Evolutionary conservation across 345 rosid genomes (phyloP).

Genomic region (Kernera saxatilis): DNA sequence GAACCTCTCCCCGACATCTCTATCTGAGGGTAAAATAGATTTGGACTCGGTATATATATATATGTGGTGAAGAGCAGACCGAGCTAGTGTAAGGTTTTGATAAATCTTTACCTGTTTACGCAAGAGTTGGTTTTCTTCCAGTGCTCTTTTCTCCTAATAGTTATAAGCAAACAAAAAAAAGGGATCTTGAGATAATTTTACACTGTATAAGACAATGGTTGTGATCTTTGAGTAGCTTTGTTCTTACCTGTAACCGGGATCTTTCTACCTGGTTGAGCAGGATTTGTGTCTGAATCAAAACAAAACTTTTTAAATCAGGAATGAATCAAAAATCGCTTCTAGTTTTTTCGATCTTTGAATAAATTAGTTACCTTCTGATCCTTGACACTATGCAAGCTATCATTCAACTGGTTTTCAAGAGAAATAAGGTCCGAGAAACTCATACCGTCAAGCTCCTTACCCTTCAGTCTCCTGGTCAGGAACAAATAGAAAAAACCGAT

Average conservation of each 20-base stretch:
- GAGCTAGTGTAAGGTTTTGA: neutral
- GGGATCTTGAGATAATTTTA: neutral
- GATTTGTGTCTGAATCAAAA: conserved; percentile 20
- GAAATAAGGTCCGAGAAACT: conserved; percentile 27
- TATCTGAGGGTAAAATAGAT: neutral
- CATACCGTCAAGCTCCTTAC: conserved; percentile 31
- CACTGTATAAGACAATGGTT: neutral
- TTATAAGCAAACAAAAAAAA: neutral
- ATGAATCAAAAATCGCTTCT: neutral
- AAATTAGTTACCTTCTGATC: conserved; percentile 24
- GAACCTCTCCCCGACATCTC: conserved; percentile 29
- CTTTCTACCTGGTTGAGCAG: conserved; percentile 23
- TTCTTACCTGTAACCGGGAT: conserved; percentile 27
- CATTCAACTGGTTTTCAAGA: conserved; percentile 34
- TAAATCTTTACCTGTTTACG: conserved; percentile 24
- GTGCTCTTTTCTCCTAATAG: conserved; percentile 23
- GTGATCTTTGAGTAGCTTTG: neutral
- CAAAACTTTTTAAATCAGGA: neutral
- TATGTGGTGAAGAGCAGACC: neutral
- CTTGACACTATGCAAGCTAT: conserved; percentile 30
- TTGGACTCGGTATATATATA: neutral
- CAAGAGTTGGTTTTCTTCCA: conserved; percentile 31
- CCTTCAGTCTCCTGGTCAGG: conserved; percentile 27
- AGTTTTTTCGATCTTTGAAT: neutral
- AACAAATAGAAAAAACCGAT: neutral